Base-by-base conservation (phyloP, 1,284 basidiomycete species). In the Boletus hoseneyae region DNA sequence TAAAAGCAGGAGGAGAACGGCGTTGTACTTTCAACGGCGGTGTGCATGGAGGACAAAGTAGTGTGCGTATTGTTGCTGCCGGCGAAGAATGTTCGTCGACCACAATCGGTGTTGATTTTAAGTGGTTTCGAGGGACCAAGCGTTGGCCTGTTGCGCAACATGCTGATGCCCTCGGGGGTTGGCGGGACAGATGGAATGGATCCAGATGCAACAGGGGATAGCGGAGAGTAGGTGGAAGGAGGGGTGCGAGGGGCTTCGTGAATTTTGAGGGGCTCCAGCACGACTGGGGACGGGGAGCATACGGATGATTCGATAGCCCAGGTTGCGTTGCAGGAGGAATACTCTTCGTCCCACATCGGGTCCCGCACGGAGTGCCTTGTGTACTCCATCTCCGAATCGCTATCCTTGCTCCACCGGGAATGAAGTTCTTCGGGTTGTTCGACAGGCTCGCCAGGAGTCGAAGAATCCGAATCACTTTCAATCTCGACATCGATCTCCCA, bases 401-500 rank as follows among this genome's bases (percentile, higher is more conserved):
- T 81, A 56, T 85, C 82, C 58, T 74, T 74, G 72, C 85, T 87
- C 85, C 86, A 88, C 48, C 63, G 70, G 18, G 78, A 79, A 45
- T 66, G 64, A 50, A 67, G 65, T 36, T 65, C 66, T 25, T 62
- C 64, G 19, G 60, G 57, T 37, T 70, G 66, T 49, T 72, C 62
- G 44, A 57, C 54, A 42, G 57, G 60, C 52, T 68, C 57, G 37
- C 53, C 57, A 59, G 57, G 69, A 33, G 61, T 62, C n/a, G 75
- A 76, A 9, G 75, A 73, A 50, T 77, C 75, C 46, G 74, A 76
- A 62, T 84, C 75, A 36, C 71, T 68, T 44, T 74, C 82, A 59
- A 85, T 78, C 50, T 85, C 79, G 71, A 86, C 78, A 44, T 83
- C 84, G 18, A 81, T 79, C 66, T 89, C 86, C 86, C 86, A 89